Percentiles rank a stretch among this genome's conserved stretches.
Evolutionary conservation across 164 flowering plant species (phyloP).

Genomic region (Sedum album): DNA sequence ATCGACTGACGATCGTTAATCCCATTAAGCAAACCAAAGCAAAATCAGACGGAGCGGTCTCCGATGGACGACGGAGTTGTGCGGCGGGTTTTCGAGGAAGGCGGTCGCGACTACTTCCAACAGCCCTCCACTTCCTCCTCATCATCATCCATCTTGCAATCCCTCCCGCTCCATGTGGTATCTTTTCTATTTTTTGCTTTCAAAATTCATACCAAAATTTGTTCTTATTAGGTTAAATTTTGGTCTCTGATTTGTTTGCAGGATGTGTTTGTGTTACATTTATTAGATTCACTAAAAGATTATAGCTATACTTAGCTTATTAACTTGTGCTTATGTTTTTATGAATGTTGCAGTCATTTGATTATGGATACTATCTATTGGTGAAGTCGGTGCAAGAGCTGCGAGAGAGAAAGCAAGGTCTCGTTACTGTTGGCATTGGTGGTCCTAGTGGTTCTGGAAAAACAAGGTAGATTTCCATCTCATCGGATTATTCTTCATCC

Average conservation of each 20-base stretch:
- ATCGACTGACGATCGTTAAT: neutral
- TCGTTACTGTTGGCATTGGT: constrained; percentile 90
- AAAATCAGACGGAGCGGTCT: neutral
- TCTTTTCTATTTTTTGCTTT: neutral
- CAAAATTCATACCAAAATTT: neutral
- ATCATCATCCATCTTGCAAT: constrained; percentile 77
- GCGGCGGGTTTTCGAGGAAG: constrained; percentile 82
- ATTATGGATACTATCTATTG: constrained; percentile 81
- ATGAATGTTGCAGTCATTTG: constrained; percentile 71
- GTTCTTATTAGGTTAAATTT: too few relatives aligned
- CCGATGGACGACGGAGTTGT: constrained; percentile 85
- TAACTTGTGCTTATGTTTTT: constrained; percentile 11
- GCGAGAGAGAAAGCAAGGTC: constrained; percentile 71
- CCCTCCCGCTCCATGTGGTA: constrained; percentile 96
- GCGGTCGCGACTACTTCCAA: constrained; percentile 77
- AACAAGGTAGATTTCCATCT: constrained; percentile 46
- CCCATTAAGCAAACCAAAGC: neutral
- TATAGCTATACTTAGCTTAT: neutral
- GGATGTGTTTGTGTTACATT: neutral
- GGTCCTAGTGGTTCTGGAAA: constrained; percentile 96
- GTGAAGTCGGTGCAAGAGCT: constrained; percentile 96
- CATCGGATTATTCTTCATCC: neutral
- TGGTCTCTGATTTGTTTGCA: too few relatives aligned
- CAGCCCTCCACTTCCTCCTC: constrained; percentile 62
- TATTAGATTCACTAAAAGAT: neutral